phyloP scores from a whole-genome alignment of 805 yeast species.

The Cyberlindnera xishuangbannaensis region DNA sequence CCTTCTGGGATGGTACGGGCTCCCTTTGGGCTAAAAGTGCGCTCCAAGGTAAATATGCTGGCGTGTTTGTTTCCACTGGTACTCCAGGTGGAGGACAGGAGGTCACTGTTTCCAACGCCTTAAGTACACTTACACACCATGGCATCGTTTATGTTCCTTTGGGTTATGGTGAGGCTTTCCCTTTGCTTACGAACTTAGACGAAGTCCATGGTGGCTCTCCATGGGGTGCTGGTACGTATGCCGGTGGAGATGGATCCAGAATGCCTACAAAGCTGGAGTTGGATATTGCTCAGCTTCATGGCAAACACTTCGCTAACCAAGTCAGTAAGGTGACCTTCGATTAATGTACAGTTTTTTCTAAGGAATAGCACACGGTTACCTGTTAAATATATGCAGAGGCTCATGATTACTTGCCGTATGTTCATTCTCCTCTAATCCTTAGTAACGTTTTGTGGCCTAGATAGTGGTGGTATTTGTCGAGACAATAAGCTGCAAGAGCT shows the following conservation, averaged over 20 bases:
- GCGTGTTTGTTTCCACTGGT: conserved; percentile 66
- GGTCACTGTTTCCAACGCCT: conserved; percentile 50
- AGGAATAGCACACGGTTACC: no score
- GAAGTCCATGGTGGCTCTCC: conserved; percentile 80
- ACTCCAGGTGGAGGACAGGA: conserved; percentile 79
- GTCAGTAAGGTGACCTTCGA: conserved; percentile 6
- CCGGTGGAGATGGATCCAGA: conserved; percentile 74
- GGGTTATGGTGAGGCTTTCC: conserved; percentile 59
- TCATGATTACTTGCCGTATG: no score
- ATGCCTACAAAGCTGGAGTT: conserved; percentile 58
- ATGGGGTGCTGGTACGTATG: conserved; percentile 83
- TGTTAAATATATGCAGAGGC: no score
- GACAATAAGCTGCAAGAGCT: no score
- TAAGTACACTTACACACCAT: conserved; percentile 64
- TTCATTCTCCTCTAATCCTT: no score
- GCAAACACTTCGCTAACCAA: conserved; percentile 27
- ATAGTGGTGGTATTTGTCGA: no score
- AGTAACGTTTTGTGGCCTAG: no score
- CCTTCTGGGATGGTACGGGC: conserved; percentile 76
- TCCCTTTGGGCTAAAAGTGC: conserved; percentile 69
- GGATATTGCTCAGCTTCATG: conserved; percentile 62
- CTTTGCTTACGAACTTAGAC: conserved; percentile 46
- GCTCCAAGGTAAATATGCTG: conserved; percentile 66
- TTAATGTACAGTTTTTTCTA: no score
- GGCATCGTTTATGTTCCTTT: conserved; percentile 74